phyloP scores from a whole-genome alignment of 495 filamentous ascomycete genomes.

The Penicillium riverlandense region DNA sequence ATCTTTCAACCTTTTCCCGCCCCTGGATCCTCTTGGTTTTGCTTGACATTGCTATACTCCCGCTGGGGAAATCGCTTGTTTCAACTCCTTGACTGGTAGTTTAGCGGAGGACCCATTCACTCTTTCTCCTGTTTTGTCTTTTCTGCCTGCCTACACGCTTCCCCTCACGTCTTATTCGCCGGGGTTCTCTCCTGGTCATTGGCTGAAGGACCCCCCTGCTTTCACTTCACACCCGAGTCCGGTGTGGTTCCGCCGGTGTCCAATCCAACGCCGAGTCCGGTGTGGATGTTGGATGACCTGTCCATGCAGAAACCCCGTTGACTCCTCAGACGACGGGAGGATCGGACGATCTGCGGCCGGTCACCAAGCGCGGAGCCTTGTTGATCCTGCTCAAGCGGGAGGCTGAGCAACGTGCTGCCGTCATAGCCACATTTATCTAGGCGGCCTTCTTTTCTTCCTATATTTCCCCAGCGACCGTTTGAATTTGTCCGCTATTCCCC shows the following conservation, averaged over 20 bases:
- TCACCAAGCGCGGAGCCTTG: conserved; percentile 1
- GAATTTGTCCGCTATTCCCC: conserved; percentile 6
- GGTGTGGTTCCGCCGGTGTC: conserved; percentile 2
- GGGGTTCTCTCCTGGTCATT: conserved; percentile 1
- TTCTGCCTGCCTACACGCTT: background rate
- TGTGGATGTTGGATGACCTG: conserved; percentile 4
- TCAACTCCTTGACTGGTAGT: no score
- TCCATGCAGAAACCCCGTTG: conserved; percentile 1
- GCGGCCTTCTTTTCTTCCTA: background rate
- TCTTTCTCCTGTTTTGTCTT: background rate
- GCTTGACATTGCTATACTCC: no score
- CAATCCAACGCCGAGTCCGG: conserved; percentile 7
- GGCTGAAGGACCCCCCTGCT: conserved; percentile 7
- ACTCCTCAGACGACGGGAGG: no score
- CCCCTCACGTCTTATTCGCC: background rate
- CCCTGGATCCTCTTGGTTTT: no score
- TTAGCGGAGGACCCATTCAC: background rate
- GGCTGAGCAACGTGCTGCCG: background rate
- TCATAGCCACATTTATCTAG: background rate
- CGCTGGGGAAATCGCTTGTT: no score
- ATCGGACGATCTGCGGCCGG: background rate
- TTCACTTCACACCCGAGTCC: conserved; percentile 8
- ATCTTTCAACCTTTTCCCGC: no score
- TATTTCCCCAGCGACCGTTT: background rate
- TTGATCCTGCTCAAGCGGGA: background rate